These are phyloP conservation scores for Metschnikowia shivogae DNA, from an alignment of 805 yeast species.

Conservation along the genomic window DNA sequence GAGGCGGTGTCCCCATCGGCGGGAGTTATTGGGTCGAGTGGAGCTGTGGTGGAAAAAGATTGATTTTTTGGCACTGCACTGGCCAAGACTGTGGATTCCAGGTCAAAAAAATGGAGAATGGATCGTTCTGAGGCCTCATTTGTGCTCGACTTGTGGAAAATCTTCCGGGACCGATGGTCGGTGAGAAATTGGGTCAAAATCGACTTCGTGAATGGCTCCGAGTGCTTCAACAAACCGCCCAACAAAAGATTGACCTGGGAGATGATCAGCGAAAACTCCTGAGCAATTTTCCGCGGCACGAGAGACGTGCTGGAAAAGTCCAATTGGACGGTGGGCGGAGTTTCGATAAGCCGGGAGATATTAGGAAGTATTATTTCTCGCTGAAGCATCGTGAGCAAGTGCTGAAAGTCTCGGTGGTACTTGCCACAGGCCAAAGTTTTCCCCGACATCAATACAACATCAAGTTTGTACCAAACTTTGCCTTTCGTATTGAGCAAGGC, in stretches of 20 bases:
- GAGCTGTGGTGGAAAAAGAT: conserved; percentile 8
- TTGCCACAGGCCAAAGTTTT: conserved; percentile 25
- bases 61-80: conserved; percentile 1
- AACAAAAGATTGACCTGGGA: neutral
- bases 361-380: neutral
- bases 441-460: conserved; percentile 19
- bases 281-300: neutral
- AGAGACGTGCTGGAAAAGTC: neutral
- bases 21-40: conserved; percentile 1
- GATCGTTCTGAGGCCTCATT: neutral
- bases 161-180: neutral
- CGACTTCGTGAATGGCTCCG: neutral
- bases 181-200: conserved; percentile 1
- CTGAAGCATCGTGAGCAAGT: conserved; percentile 22
- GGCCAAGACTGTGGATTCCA: neutral
- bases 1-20: neutral
- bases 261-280: neutral
- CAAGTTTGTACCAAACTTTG: conserved; percentile 35
- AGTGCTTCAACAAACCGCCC: neutral
- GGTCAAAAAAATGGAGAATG: neutral
- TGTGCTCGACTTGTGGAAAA: neutral
- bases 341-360: neutral
- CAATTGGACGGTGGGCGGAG: neutral
- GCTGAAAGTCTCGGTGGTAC: conserved; percentile 35
- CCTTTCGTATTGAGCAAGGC: conserved; percentile 23